Evolutionary conservation across 352 stramenopile species (phyloP), one percentile per base, ranked within the genome.

Genomic region (Phytophthora sp.): DNA sequence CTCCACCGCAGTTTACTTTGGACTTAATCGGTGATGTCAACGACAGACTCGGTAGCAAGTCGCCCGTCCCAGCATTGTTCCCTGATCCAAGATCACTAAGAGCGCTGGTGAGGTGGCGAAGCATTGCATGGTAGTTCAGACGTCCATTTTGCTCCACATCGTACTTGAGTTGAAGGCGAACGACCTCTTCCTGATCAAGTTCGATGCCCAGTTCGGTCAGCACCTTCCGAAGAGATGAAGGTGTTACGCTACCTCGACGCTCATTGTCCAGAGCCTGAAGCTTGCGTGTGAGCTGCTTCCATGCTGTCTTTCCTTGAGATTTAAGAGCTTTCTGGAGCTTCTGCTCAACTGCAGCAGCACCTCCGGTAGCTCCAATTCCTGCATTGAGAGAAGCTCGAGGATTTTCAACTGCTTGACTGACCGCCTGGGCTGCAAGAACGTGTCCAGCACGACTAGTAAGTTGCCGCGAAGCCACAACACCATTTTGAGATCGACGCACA

Each of bases 81-180:
- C 28, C 17, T 38, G 50, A 39, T 8, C 43, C 32, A 15, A 74
- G 13, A 15, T 83, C 71, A 34, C 80, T 86, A 43, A 89, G 78
- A 2, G 62, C 48, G 58, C 77, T 87, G 2, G 83, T 90, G 27
- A 90, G 65, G 26, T 88, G 64, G 5, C 82, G 79, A 13, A 92
- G 39, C 57, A 88, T 77, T 20, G 82, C 81, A 24, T 84, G 69
- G 52, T 91, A 92, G 26, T 86, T 75, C 7, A 92, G 53, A 17
- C 80, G 77, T 2, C 84, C 79, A 48, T 85, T 89, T 52, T 92
- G 83, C 32, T 92, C 77, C 0, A 83, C 61, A 59, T 92, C 84
- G 50, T 92, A 93, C 54, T 93, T 93, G 54, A 87, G 72, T 49
- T 85, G 75, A n/a, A 93, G 69, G 1, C 80, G 79, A 17, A 84